These are phyloP conservation scores for Aspergillus fijiensis DNA, from an alignment of 2,329 filamentous ascomycete genomes.

Conservation along the genomic window DNA sequence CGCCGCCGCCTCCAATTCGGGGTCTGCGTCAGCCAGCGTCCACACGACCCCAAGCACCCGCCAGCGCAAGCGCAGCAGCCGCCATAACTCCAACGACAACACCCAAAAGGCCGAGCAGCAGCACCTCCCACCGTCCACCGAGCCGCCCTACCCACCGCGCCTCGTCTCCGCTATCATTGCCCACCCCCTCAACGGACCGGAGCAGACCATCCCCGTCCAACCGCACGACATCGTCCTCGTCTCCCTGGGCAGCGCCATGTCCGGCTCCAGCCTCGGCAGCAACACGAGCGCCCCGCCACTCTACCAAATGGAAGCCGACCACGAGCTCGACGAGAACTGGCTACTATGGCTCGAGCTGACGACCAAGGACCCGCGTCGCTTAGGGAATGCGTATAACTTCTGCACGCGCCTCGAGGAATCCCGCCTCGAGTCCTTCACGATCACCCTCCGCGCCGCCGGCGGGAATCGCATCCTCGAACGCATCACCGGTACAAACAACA, in stretches of 20 bases:
- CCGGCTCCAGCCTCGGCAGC: slow-evolving; percentile 36
- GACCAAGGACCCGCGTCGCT: slow-evolving; percentile 31
- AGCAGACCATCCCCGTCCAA: slow-evolving; percentile 23
- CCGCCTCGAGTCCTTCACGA: slow-evolving; percentile 44
- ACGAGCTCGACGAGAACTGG: slow-evolving; percentile 43
- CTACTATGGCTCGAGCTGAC: slow-evolving; percentile 44
- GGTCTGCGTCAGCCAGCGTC: not conserved
- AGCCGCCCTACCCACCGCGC: slow-evolving; percentile 8
- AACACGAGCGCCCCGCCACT: slow-evolving; percentile 31
- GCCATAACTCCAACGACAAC: not conserved
- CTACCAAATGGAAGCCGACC: slow-evolving; percentile 22
- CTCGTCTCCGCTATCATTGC: slow-evolving; percentile 28
- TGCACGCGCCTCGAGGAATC: slow-evolving; percentile 37
- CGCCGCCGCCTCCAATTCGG: not conserved
- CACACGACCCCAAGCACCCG: too few species aligned
- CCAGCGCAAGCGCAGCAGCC: not conserved
- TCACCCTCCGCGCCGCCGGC: slow-evolving; percentile 35
- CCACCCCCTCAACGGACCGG: slow-evolving; percentile 15
- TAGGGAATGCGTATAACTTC: slow-evolving; percentile 46
- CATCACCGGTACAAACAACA: slow-evolving; percentile 33
- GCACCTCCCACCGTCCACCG: not conserved
- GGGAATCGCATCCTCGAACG: slow-evolving; percentile 22
- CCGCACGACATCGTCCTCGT: slow-evolving; percentile 42
- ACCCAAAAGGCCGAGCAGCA: not conserved
- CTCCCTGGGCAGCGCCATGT: slow-evolving; percentile 42